These are phyloP conservation scores for Leccinum fibrillosum DNA, from an alignment of 768 basidiomycete genomes.

Conservation along the genomic window DNA sequence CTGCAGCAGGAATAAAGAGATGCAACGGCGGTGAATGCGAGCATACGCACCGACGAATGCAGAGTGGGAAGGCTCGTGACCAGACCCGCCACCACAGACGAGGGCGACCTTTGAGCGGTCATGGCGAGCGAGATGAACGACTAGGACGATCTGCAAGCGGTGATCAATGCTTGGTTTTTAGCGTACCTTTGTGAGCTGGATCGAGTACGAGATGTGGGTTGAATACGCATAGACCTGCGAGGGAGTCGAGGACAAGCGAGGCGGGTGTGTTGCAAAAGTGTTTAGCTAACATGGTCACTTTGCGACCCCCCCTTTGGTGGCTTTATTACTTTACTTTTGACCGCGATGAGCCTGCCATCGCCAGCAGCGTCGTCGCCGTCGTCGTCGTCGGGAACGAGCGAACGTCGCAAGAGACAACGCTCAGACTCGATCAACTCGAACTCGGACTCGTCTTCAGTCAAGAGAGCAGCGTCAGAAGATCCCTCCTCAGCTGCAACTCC, in stretches of 20 bases:
- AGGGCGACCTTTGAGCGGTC: conserved; percentile 69
- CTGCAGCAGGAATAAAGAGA: conserved; percentile 32
- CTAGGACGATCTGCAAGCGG: conserved; percentile 32
- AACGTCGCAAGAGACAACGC: conserved; percentile 66
- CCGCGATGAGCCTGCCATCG: conserved; percentile 43
- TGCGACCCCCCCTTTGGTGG: conserved; percentile 10
- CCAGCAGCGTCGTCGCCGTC: conserved; percentile 34
- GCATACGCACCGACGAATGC: conserved; percentile 73
- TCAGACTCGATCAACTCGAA: conserved; percentile 59
- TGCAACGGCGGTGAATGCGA: background rate
- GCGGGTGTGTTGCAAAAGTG: conserved; percentile 68
- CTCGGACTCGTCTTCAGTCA: conserved; percentile 71
- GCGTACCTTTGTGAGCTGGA: conserved; percentile 62
- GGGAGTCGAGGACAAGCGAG: too few relatives aligned
- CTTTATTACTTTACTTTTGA: conserved; percentile 3
- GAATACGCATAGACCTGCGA: too few relatives aligned
- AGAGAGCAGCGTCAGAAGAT: conserved; percentile 75
- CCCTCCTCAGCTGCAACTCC: conserved; percentile 40
- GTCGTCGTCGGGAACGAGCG: conserved; percentile 35
- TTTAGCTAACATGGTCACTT: conserved; percentile 26
- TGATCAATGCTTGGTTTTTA: background rate
- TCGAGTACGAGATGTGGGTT: conserved; percentile 58
- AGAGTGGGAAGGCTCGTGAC: conserved; percentile 90
- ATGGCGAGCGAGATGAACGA: conserved; percentile 56
- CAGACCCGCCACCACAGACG: conserved; percentile 81